These are phyloP conservation scores for Fragaria vesca DNA, from an alignment of 306 rosid species.

Conservation along the genomic window DNA sequence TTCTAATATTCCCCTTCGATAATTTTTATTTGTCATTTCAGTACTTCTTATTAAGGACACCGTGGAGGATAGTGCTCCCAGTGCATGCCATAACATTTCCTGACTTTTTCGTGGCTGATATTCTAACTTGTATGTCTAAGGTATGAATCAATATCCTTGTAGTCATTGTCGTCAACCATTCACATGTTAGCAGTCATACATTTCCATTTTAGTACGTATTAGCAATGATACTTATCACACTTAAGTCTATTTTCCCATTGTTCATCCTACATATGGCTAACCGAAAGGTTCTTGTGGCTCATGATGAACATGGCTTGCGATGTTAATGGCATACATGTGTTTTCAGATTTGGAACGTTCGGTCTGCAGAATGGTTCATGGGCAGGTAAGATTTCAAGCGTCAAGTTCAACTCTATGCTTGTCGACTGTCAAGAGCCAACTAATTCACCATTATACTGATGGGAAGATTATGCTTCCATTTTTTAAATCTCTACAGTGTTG, in stretches of 20 bases:
- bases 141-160: conserved; percentile 37
- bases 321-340: conserved; percentile 50
- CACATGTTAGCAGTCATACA: not conserved
- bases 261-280: not conserved
- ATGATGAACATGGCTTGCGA: not conserved
- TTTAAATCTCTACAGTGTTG: not conserved
- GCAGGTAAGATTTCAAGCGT: conserved; percentile 54
- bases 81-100: conserved; percentile 85
- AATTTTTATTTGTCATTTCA: conserved; percentile 81
- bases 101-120: conserved; percentile 89
- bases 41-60: conserved; percentile 76
- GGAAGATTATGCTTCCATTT: not conserved
- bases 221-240: not conserved
- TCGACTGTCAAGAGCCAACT: not conserved
- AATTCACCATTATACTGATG: not conserved
- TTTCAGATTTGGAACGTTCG: conserved; percentile 88
- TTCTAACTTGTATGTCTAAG: conserved; percentile 89
- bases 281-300: not conserved
- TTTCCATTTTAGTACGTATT: not conserved
- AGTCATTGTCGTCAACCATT: conserved; percentile 15
- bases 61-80: conserved; percentile 77
- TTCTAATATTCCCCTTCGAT: conserved; percentile 84
- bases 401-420: not conserved
- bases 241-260: conserved; percentile 5
- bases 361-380: conserved; percentile 89